Evolutionary conservation across 2,329 filamentous ascomycete species (phyloP).

Genomic region (Orbilia javanica): DNA sequence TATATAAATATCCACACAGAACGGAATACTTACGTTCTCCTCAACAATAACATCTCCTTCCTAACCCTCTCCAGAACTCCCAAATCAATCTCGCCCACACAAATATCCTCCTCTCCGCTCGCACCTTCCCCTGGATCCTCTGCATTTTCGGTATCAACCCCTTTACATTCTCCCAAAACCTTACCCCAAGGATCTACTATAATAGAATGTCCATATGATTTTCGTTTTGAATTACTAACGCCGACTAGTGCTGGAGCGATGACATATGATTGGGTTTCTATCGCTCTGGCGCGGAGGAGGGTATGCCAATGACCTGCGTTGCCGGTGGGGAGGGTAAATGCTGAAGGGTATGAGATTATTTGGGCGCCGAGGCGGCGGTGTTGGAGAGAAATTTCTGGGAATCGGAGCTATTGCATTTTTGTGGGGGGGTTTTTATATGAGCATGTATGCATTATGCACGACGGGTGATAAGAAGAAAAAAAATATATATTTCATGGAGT

Average conservation of each 20-base stretch:
- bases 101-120: constrained; percentile 68
- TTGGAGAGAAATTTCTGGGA: constrained; percentile 79
- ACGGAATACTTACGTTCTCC: constrained; percentile 66
- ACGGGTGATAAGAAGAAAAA: not conserved
- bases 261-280: constrained; percentile 90
- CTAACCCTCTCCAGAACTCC: constrained; percentile 68
- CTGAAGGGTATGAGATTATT: constrained; percentile 86
- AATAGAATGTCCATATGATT: constrained; percentile 87
- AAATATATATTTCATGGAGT: not conserved
- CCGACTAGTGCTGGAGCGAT: constrained; percentile 87
- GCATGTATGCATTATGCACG: not conserved
- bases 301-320: constrained; percentile 82
- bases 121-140: constrained; percentile 33
- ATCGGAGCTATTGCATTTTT: constrained; percentile 72
- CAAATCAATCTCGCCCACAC: constrained; percentile 71
- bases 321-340: constrained; percentile 89
- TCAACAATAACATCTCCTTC: constrained; percentile 71
- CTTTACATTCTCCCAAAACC: constrained; percentile 75
- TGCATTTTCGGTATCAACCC: constrained; percentile 63
- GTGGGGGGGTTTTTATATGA: not conserved
- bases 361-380: constrained; percentile 78
- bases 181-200: constrained; percentile 89
- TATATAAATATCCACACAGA: not conserved
- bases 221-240: constrained; percentile 78
- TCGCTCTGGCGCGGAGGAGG: constrained; percentile 81